Percentiles rank a stretch among this genome's conserved stretches.
These are phyloP conservation scores for Nectriaceae sp. DNA, from an alignment of 2,329 filamentous ascomycete species.

Conservation along the genomic window DNA sequence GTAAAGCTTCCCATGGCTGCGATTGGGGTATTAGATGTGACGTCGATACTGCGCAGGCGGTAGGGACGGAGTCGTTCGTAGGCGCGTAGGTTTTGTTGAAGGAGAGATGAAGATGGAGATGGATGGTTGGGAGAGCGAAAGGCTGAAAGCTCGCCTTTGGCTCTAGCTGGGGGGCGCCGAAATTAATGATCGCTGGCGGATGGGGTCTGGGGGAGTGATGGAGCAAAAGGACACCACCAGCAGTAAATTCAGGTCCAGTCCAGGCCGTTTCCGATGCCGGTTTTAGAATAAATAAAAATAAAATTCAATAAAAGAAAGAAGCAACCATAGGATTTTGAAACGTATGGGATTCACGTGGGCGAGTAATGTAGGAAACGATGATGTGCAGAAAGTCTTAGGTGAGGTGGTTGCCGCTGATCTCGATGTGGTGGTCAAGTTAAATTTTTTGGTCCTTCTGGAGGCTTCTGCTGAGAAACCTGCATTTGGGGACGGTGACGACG, in stretches of 20 bases:
- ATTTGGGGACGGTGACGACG: background rate
- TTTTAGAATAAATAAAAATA: background rate
- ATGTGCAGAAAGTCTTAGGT: background rate
- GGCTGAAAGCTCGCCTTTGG: background rate
- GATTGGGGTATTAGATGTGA: constrained; percentile 20
- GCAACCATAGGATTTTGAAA: background rate
- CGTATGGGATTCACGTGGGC: background rate
- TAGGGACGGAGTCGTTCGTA: background rate
- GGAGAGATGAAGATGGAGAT: background rate
- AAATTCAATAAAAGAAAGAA: background rate
- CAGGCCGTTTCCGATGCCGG: background rate
- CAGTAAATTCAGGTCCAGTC: background rate
- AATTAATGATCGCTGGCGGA: constrained; percentile 1
- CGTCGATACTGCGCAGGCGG: constrained; percentile 12
- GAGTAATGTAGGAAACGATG: background rate
- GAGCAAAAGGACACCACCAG: background rate
- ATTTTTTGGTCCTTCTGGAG: background rate
- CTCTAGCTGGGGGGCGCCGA: background rate
- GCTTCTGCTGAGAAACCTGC: background rate
- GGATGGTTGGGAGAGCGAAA: background rate
- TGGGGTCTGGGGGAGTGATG: background rate
- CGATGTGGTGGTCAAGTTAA: background rate
- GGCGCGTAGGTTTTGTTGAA: constrained; percentile 1
- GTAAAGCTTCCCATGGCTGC: constrained; percentile 65
- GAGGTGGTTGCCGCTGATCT: background rate